Percentiles rank a stretch among this genome's conserved stretches.
Conservation (phyloP, 2,329 filamentous ascomycete genomes). For the Hypoxylon sp. region DNA sequence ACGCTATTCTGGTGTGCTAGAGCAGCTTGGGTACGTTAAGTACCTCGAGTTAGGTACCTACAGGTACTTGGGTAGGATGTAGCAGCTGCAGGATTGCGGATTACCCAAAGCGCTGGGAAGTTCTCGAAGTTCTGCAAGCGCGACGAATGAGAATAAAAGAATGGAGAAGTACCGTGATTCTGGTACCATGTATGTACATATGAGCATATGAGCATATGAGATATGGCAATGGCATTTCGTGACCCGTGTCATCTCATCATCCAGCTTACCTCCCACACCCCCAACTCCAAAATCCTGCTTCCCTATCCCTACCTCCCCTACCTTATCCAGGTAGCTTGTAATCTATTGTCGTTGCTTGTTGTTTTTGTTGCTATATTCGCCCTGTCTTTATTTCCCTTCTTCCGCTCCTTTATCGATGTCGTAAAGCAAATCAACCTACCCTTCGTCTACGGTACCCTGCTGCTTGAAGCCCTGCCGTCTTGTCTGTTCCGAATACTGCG, state of each 20-base stretch:
- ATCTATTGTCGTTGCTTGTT: too few relatives aligned
- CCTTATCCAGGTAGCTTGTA: conserved; percentile 10
- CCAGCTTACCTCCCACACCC: conserved; percentile 15
- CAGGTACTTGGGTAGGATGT: too few relatives aligned
- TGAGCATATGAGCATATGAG: too few relatives aligned
- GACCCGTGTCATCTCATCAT: conserved; percentile 31
- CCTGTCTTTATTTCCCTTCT: conserved; percentile 6
- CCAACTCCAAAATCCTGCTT: neutral
- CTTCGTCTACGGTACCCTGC: conserved; percentile 6
- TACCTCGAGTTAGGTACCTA: too few relatives aligned
- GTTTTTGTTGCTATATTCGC: conserved; percentile 24
- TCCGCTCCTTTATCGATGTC: conserved; percentile 14
- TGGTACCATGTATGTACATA: neutral
- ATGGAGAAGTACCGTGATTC: neutral
- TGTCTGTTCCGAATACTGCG: neutral
- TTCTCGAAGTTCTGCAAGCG: too few relatives aligned
- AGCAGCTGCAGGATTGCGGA: neutral
- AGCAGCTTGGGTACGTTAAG: too few relatives aligned
- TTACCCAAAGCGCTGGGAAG: neutral
- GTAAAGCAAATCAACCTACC: conserved; percentile 7
- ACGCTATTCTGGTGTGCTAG: too few relatives aligned
- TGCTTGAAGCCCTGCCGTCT: neutral
- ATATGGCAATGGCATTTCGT: too few relatives aligned
- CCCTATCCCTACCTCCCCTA: neutral
- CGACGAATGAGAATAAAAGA: neutral